Evolutionary conservation across 805 yeast species (phyloP), one percentile per base, ranked within the genome.

Genomic region (Candida nonsorbophila): DNA sequence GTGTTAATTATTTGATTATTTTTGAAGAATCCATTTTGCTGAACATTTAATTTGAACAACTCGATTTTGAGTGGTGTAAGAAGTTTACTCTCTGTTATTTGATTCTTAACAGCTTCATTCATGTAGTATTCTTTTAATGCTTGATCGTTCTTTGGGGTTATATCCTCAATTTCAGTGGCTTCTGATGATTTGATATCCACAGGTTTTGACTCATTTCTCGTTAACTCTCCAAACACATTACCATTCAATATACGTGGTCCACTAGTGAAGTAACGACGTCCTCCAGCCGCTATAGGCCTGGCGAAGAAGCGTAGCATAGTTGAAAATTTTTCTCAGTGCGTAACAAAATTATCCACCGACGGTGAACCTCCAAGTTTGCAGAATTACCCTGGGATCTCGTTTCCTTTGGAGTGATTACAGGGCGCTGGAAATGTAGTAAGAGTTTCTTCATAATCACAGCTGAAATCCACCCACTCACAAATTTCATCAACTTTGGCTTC

Each of bases 11-110:
- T 44, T 34, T 76, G 73, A 38, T 72, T 62, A 48, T 78, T 80
- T 44, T 77, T 79, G 68, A 72, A 88, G 46, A 79, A 80, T 27
- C 84, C 83, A 51, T 83, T 70, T 37, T 68, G 45, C 6, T 58
- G 51, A 28, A 84, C 83, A 44, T 77, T 82, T 24, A 64, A 59
- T 16, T 69, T 57, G 47, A 84, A 87, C 4, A 88, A 59, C 42
- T 67, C 58, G 39, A 68, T 69, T 53, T 86, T 87, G 37, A 86
- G 62, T 7, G 95, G 90, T 4, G 86, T 68, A 10, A 87, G 54
- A 31, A 75, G 73, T 25, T 74, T 71, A 7, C 84, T 78, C 11
- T 72, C 55, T 33, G 42, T 40, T 26, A 51, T 67, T 59, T 47
- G 85, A 67, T 37, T 51, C 42, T 45, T 36, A 33, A 40, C 24